A percentile compares a stretch with the other conserved stretches of the same genome.
Conservation (phyloP, 208 protist genomes). For the Leishmania martiniquensis region DNA sequence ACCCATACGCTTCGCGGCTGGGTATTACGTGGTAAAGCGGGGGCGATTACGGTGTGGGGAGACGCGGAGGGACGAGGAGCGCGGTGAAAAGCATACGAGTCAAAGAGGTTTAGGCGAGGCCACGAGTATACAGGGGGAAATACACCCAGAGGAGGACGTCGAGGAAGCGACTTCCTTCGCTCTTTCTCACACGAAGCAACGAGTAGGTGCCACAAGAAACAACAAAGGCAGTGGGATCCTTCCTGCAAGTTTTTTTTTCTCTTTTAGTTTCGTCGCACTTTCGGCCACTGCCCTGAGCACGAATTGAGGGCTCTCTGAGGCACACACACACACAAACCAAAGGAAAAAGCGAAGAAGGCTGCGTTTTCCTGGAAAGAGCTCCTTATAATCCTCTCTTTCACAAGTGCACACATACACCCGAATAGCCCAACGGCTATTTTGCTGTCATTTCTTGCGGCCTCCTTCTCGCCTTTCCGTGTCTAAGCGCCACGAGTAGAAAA, state of each 20-base stretch:
- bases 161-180: neutral
- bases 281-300: neutral
- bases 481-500: neutral
- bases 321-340: neutral
- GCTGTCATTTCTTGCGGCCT: neutral
- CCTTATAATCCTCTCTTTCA: neutral
- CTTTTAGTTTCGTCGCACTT: too few species aligned
- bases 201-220: too few species aligned
- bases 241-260: neutral
- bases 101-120: neutral
- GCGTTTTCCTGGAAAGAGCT: conserved; percentile 1
- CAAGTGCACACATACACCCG: neutral
- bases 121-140: neutral
- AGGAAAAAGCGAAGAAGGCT: neutral
- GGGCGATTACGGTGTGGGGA: neutral
- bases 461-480: neutral
- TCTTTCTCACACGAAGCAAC: neutral
- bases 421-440: neutral
- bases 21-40: neutral
- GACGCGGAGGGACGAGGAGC: neutral
- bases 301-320: neutral
- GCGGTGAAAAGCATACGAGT: too few species aligned
- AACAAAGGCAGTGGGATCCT: neutral
- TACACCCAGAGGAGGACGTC: neutral
- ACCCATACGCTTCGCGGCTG: neutral